Percentiles rank a stretch among this genome's conserved stretches.
Conservation (phyloP, 495 filamentous ascomycete genomes). For the Eremomyces bilateralis region DNA sequence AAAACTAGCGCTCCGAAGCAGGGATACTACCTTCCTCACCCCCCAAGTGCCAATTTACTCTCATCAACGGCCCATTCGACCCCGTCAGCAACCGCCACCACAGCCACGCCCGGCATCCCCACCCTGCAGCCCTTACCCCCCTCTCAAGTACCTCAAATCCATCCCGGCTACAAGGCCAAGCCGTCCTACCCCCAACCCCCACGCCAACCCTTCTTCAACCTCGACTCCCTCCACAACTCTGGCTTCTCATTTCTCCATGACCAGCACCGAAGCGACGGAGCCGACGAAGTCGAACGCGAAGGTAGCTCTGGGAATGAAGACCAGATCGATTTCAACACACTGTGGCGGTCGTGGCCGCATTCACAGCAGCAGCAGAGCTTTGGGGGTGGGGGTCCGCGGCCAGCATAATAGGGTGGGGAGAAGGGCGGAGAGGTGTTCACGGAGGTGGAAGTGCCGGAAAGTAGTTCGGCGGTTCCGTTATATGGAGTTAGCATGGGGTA, state of each 20-base stretch:
- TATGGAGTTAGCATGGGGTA: too few relatives aligned
- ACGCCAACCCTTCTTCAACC: conserved; percentile 26
- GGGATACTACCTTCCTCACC: not conserved
- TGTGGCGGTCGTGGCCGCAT: conserved; percentile 33
- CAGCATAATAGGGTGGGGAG: too few relatives aligned
- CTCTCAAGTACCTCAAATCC: conserved; percentile 2
- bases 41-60: too few relatives aligned
- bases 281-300: too few relatives aligned
- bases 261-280: too few relatives aligned
- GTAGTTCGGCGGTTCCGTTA: too few relatives aligned
- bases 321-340: conserved; percentile 32
- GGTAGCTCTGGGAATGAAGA: conserved; percentile 21
- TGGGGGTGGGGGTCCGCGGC: too few relatives aligned
- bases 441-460: too few relatives aligned
- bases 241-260: too few relatives aligned
- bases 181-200: conserved; percentile 9
- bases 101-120: not conserved
- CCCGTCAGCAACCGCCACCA: conserved; percentile 1
- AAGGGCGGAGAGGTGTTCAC: too few relatives aligned
- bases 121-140: not conserved
- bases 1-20: not conserved
- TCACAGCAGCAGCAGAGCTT: too few relatives aligned
- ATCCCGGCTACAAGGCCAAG: conserved; percentile 4
- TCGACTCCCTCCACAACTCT: conserved; percentile 23
- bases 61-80: not conserved